Evolutionary conservation across 805 yeast species (phyloP), one percentile per base, ranked within the genome.

Genomic region (Tetrapisispora phaffii): DNA sequence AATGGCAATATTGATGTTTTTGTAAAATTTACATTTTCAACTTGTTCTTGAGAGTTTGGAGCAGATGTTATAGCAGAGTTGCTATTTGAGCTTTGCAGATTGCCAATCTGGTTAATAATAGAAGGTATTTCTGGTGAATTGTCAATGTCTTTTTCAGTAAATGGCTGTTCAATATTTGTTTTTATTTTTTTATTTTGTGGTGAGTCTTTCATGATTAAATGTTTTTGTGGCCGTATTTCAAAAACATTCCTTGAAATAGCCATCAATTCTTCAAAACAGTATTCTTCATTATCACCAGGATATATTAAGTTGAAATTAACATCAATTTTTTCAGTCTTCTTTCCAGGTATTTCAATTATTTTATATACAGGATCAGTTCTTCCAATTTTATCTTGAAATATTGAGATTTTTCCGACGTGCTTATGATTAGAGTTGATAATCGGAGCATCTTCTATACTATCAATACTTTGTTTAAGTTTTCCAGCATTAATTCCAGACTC

Each of bases 201-300:
- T 2, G 23, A 40, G 12, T 23, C 16, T 16, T 9, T 10, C 2
- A 4, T 2, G 7, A 12, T 13, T 17, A 7, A 16, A 17, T 7
- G 29, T 8, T 34, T 24, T 7, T 24, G 13, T 19, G 23, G 28
- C n/a, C 21, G 9, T 20, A 47, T 48, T 13, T 47, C 23, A 41
- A 58, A 54, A 10, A 61, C 28, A 12, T 70, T 68, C 55, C 79
- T 68, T 32, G 73, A 62, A 35, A 68, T 59, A 0, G 85, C 82
- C 39, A 85, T 62, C 2, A 87, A 60, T 56, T 89, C 96, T 37
- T 73, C 76, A 4, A 82, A 57, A 47, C 83, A 79, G 42, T 65
- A 73, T 49, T 83, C 93, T 36, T 74, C 77, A 3, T 55, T 54
- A 20, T 48, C 55, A 3, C 55, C 46, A 0, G 76, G 73, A 50